Evolutionary conservation across 768 basidiomycete species (phyloP), one percentile per base, ranked within the genome.

Genomic region (Xerocomellus dryophilus): DNA sequence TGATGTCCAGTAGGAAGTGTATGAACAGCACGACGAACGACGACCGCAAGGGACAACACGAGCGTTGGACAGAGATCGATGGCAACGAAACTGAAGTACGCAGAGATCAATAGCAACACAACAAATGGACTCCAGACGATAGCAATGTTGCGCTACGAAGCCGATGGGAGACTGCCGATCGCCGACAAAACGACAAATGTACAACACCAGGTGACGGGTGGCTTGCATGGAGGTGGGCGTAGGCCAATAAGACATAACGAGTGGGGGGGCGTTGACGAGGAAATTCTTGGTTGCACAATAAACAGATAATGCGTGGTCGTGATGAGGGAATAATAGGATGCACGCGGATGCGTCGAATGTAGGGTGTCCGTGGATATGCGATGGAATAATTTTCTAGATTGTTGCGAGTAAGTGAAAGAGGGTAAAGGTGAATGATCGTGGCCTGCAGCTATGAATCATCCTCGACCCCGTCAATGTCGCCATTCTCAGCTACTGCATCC

Each of bases 331-430:
- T 61, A 41, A 52, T 65, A 57, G 66, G 47, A 58, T 66, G 63
- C 32, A 61, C 54, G 53, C 48, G 50, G 50, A 48, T 61, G 57
- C 23, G 38, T 60, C 15, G 48, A 54, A 39, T 62, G 54, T 67
- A 55, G 63, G 57, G 58, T 68, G 58, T 68, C 66, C 65, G 25
- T 58, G 61, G 53, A 58, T 54, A 65, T 67, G 66, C 57, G 53
- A 48, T 56, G 47, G 57, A 56, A 59, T 59, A 53, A 39, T 58
- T 54, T 60, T 66, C 50, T 60, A 58, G 66, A 50, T 60, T 53
- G 56, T 54, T 47, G 50, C 54, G 44, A 23, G 36, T 7, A 36
- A 31, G 47, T 31, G 14, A 43, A 31, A 20, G 18, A 32, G 40
- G 11, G 25, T 42, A 8, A 7, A 42, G n/a, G 38, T 20, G 35